A percentile compares a stretch with the other conserved stretches of the same genome.
Conservation (phyloP, 148 eudicot species). For the Spergularia bocconei region DNA sequence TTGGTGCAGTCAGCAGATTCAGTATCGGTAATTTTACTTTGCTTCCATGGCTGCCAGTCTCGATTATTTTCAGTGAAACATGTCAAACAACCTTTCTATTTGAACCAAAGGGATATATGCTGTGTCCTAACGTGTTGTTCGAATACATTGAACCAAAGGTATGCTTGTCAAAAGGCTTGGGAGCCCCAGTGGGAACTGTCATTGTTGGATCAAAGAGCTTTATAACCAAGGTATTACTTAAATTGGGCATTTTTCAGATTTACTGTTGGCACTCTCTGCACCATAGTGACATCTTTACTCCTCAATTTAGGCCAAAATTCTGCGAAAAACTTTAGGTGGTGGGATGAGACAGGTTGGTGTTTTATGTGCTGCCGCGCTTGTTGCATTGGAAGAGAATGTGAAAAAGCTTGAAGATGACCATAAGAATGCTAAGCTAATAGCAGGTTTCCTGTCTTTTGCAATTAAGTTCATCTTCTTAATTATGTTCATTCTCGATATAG, state of each 20-base stretch:
- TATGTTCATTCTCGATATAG: no score
- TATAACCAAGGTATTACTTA: slow-evolving; percentile 53
- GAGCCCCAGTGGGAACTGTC: slow-evolving; percentile 90
- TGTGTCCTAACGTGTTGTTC: slow-evolving; percentile 1
- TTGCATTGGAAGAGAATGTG: slow-evolving; percentile 79
- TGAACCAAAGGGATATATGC: neutral
- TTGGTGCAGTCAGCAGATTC: slow-evolving; percentile 95
- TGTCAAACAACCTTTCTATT: neutral
- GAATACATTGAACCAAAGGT: slow-evolving; percentile 39
- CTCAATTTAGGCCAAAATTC: slow-evolving; percentile 51
- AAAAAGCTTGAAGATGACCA: slow-evolving; percentile 78
- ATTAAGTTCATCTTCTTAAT: no score
- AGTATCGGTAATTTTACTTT: slow-evolving; percentile 57
- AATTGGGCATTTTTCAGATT: neutral
- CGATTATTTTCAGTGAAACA: neutral
- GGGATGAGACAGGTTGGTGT: slow-evolving; percentile 97
- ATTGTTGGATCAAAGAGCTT: slow-evolving; percentile 83
- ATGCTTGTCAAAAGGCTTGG: slow-evolving; percentile 97
- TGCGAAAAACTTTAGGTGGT: slow-evolving; percentile 92
- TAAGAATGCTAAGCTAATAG: slow-evolving; percentile 69
- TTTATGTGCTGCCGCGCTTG: slow-evolving; percentile 89
- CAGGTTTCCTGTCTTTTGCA: slow-evolving; percentile 44
- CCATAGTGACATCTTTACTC: neutral
- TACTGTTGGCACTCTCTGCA: neutral
- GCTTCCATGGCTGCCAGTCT: neutral